Evolutionary conservation across 164 flowering plant genomes (phyloP).

Genomic region (Sextonia rubra): DNA sequence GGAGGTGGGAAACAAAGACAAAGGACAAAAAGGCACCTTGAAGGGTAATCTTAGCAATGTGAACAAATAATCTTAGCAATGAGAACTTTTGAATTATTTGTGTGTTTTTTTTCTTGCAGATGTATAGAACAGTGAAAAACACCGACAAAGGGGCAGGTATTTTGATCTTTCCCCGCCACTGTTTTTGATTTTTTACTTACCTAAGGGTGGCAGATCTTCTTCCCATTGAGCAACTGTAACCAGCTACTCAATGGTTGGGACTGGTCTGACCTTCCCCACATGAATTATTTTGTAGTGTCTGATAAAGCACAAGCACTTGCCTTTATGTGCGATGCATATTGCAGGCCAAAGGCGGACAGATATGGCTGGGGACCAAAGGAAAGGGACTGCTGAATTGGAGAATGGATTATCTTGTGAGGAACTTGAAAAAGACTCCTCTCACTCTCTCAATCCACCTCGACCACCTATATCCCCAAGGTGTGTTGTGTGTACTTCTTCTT

Average conservation of each 20-base stretch:
- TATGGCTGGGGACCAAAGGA: slow-evolving; percentile 31
- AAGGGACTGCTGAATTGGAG: slow-evolving; percentile 29
- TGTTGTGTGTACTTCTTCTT: slow-evolving; percentile 5
- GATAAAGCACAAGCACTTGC: slow-evolving; percentile 32
- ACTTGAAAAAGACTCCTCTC: slow-evolving; percentile 12
- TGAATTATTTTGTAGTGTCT: slow-evolving; percentile 40
- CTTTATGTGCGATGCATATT: slow-evolving; percentile 25
- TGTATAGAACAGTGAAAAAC: slow-evolving; percentile 78
- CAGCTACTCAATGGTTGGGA: slow-evolving; percentile 10
- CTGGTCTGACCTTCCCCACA: slow-evolving; percentile 19
- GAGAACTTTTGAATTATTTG: slow-evolving; percentile 11
- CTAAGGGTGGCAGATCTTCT: not conserved
- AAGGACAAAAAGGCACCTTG: slow-evolving; percentile 30
- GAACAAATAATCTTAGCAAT: slow-evolving; percentile 25
- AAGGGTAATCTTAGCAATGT: slow-evolving; percentile 21
- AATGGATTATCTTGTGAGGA: slow-evolving; percentile 29
- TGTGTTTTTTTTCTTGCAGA: slow-evolving; percentile 42
- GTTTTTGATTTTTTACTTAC: slow-evolving; percentile 1
- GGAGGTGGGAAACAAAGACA: slow-evolving; percentile 17
- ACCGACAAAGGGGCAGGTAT: slow-evolving; percentile 80
- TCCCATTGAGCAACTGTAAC: not conserved
- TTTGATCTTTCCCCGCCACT: not conserved
- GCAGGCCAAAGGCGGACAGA: slow-evolving; percentile 54
- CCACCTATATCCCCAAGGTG: slow-evolving; percentile 34
- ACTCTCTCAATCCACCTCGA: slow-evolving; percentile 13